Conservation (phyloP, 768 basidiomycete species). For the Lactarius akahatsu region DNA sequence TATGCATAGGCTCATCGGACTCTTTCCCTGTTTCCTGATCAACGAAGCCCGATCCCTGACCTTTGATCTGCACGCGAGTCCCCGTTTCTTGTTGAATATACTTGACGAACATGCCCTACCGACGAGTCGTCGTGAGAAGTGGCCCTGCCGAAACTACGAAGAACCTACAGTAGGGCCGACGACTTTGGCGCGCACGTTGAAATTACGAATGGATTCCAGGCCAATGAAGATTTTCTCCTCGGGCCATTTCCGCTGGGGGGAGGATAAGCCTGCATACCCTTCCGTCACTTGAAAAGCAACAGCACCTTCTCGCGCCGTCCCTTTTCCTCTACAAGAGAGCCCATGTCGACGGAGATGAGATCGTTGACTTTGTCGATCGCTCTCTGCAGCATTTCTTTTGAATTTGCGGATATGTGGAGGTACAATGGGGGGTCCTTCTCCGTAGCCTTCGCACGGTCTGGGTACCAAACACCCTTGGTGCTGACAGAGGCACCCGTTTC, state of each 20-base stretch:
- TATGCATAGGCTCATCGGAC: constrained; percentile 86
- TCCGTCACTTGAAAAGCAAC: not conserved
- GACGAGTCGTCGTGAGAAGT: not conserved
- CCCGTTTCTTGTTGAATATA: constrained; percentile 96
- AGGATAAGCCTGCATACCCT: constrained; percentile 18
- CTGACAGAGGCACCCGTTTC: constrained; percentile 91
- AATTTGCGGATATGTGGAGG: constrained; percentile 83
- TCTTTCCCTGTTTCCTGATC: constrained; percentile 89
- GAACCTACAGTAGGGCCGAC: constrained; percentile 84
- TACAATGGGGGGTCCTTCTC: constrained; percentile 93
- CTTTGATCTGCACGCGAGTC: constrained; percentile 97
- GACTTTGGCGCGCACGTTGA: constrained; percentile 96
- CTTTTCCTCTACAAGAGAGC: constrained; percentile 79
- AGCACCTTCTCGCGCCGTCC: constrained; percentile 63
- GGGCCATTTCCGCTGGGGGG: constrained; percentile 86
- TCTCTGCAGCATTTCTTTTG: constrained; percentile 60
- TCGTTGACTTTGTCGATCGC: constrained; percentile 76
- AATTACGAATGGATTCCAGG: constrained; percentile 89
- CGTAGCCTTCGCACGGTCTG: constrained; percentile 86
- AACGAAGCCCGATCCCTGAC: constrained; percentile 90
- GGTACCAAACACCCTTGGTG: constrained; percentile 96
- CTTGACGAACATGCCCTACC: constrained; percentile 93
- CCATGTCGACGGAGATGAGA: constrained; percentile 69
- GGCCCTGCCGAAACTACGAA: not conserved
- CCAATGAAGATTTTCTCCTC: constrained; percentile 93